Percentiles rank a stretch among this genome's conserved stretches.
phyloP scores from a whole-genome alignment of 2,329 filamentous ascomycete genomes.

The Karstenula rhodostoma region DNA sequence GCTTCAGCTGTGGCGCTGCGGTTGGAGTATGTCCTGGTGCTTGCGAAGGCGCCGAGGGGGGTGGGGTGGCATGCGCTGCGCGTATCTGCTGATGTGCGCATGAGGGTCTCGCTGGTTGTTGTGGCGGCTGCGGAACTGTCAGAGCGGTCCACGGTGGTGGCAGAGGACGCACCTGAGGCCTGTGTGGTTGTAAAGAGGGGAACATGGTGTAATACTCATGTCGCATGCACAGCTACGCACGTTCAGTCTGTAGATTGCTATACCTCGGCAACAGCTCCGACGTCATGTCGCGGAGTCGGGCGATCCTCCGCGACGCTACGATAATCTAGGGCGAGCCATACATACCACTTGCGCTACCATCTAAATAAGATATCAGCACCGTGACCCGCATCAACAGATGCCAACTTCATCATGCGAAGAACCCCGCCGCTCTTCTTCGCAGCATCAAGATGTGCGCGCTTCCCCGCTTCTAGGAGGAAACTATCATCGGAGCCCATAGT shows the following conservation, averaged over 20 bases:
- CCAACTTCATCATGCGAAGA: constrained; percentile 41
- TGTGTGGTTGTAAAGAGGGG: constrained; percentile 49
- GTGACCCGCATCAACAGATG: constrained; percentile 6
- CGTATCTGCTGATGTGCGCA: constrained; percentile 38
- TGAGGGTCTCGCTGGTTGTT: constrained; percentile 31
- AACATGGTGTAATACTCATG: constrained; percentile 41
- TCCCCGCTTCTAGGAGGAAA: constrained; percentile 25
- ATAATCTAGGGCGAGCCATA: constrained; percentile 25
- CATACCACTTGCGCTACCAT: constrained; percentile 18
- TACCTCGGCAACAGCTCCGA: constrained; percentile 37
- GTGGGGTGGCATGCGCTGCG: constrained; percentile 25
- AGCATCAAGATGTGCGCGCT: constrained; percentile 34
- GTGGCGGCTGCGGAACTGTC: constrained; percentile 28
- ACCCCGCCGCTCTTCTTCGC: constrained; percentile 37
- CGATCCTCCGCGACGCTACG: constrained; percentile 34
- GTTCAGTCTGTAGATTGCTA: constrained; percentile 1
- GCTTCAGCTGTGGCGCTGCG: constrained; percentile 24
- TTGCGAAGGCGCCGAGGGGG: constrained; percentile 14
- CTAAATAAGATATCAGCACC: constrained; percentile 13
- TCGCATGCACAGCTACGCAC: constrained; percentile 15
- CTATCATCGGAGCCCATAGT: constrained; percentile 39
- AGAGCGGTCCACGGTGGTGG: constrained; percentile 18
- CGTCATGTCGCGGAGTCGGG: constrained; percentile 39
- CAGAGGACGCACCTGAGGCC: constrained; percentile 47
- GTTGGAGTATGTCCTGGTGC: constrained; percentile 10